Percentiles rank a stretch among this genome's conserved stretches.
These are phyloP conservation scores for Gremmenia infestans DNA, from an alignment of 2,329 filamentous ascomycete genomes.

Conservation along the genomic window DNA sequence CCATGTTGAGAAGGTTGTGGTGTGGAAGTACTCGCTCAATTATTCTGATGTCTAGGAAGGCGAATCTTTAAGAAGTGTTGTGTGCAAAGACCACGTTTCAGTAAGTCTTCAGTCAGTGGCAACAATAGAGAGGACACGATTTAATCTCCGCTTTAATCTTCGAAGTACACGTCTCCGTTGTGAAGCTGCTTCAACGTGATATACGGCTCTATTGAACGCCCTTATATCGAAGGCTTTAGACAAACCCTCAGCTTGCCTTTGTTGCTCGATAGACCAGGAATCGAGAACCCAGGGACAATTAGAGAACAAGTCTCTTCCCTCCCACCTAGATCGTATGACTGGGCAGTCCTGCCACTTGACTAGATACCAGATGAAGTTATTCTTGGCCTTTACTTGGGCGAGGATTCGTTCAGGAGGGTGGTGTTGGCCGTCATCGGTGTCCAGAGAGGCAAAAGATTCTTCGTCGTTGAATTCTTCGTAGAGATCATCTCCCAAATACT, in stretches of 20 bases:
- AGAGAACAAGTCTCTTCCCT: constrained; percentile 21
- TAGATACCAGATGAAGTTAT: constrained; percentile 27
- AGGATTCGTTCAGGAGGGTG: constrained; percentile 29
- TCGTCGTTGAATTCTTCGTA: constrained; percentile 21
- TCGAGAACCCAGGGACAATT: constrained; percentile 24
- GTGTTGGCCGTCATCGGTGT: constrained; percentile 29
- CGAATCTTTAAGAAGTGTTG: background rate
- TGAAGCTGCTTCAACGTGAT: constrained; percentile 23
- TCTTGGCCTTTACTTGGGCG: constrained; percentile 23
- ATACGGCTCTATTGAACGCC: constrained; percentile 24
- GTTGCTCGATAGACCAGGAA: constrained; percentile 25
- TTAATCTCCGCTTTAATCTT: constrained; percentile 26
- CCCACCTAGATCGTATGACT: constrained; percentile 30
- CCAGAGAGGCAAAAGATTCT: constrained; percentile 30
- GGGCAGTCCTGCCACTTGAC: constrained; percentile 33
- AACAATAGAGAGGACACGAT: constrained; percentile 27
- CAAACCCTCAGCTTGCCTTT: constrained; percentile 27
- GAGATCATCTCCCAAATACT: constrained; percentile 20
- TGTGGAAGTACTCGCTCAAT: constrained; percentile 1
- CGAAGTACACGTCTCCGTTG: constrained; percentile 24
- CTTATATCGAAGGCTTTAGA: constrained; percentile 27
- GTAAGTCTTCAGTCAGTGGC: constrained; percentile 13
- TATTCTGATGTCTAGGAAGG: background rate
- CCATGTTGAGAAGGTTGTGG: constrained; percentile 17
- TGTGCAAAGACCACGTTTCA: constrained; percentile 16